Percentiles rank a stretch among this genome's conserved stretches.
Conservation (phyloP, 495 filamentous ascomycete genomes). For the Cetradonia linearis region DNA sequence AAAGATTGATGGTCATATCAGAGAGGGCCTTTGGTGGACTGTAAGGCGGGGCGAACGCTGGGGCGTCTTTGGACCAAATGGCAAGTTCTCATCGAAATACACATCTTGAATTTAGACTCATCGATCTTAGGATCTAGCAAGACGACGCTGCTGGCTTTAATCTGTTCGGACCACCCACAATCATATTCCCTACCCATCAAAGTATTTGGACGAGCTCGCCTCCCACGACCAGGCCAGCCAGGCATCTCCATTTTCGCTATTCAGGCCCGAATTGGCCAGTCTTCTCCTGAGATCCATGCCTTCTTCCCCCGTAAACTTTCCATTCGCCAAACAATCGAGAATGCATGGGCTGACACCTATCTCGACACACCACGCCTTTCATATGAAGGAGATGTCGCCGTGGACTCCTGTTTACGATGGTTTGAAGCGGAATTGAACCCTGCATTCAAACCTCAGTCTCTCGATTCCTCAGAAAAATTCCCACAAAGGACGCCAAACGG, state of each 20-base stretch:
- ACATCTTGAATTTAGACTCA: slow-evolving; percentile 3
- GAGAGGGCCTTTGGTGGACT: slow-evolving; percentile 66
- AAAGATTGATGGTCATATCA: slow-evolving; percentile 34
- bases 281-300: slow-evolving; percentile 84
- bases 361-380: slow-evolving; percentile 54
- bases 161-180: slow-evolving; percentile 93
- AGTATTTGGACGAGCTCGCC: slow-evolving; percentile 70
- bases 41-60: slow-evolving; percentile 76
- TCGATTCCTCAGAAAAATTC: not conserved
- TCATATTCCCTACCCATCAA: slow-evolving; percentile 80
- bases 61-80: slow-evolving; percentile 88
- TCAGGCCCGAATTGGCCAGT: slow-evolving; percentile 80
- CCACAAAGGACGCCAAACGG: no score
- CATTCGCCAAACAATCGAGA: slow-evolving; percentile 64
- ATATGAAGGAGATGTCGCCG: slow-evolving; percentile 40
- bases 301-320: slow-evolving; percentile 78
- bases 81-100: slow-evolving; percentile 22
- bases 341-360: slow-evolving; percentile 85
- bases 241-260: slow-evolving; percentile 88
- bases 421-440: slow-evolving; percentile 68
- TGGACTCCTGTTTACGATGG: slow-evolving; percentile 58
- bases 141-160: slow-evolving; percentile 82
- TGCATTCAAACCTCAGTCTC: slow-evolving; percentile 6
- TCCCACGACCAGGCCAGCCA: slow-evolving; percentile 59
- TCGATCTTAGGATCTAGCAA: slow-evolving; percentile 56